phyloP scores from a whole-genome alignment of 805 yeast species.

The Kazachstania bromeliacearum region DNA sequence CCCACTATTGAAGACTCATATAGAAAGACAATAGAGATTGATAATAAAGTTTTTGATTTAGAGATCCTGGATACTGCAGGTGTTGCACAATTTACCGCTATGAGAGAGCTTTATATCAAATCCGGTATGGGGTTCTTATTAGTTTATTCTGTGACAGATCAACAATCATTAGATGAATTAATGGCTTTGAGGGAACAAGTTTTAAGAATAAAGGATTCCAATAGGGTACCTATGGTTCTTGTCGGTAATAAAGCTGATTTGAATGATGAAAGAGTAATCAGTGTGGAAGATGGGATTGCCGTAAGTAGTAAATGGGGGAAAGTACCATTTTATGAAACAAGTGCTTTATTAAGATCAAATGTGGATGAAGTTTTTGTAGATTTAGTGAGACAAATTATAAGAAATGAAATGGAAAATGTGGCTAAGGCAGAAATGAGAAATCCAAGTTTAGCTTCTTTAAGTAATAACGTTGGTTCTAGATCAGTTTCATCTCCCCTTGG shows the following conservation, averaged over 20 bases:
- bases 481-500: conserved; percentile 1
- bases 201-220: conserved; percentile 67
- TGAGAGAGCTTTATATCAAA: conserved; percentile 82
- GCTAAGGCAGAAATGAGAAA: conserved; percentile 9
- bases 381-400: conserved; percentile 73
- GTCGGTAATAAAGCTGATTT: conserved; percentile 90
- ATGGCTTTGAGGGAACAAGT: conserved; percentile 77
- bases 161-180: conserved; percentile 67
- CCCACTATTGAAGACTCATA: conserved; percentile 97
- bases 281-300: conserved; percentile 73
- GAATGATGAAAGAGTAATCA: conserved; percentile 59
- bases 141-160: conserved; percentile 76
- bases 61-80: conserved; percentile 93
- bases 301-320: conserved; percentile 81
- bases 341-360: conserved; percentile 83
- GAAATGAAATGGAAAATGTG: conserved; percentile 27
- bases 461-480: conserved; percentile 1
- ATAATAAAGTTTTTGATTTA: conserved; percentile 76
- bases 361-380: conserved; percentile 87
- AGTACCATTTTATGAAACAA: conserved; percentile 86
- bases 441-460: conserved; percentile 5
- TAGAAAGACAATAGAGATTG: conserved; percentile 78
- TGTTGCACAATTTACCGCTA: conserved; percentile 89
- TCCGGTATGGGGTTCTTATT: conserved; percentile 85
- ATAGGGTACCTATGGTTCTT: conserved; percentile 73